These are phyloP conservation scores for Xerocomus brunneocitrinus DNA, from an alignment of 768 basidiomycete genomes.

Conservation along the genomic window DNA sequence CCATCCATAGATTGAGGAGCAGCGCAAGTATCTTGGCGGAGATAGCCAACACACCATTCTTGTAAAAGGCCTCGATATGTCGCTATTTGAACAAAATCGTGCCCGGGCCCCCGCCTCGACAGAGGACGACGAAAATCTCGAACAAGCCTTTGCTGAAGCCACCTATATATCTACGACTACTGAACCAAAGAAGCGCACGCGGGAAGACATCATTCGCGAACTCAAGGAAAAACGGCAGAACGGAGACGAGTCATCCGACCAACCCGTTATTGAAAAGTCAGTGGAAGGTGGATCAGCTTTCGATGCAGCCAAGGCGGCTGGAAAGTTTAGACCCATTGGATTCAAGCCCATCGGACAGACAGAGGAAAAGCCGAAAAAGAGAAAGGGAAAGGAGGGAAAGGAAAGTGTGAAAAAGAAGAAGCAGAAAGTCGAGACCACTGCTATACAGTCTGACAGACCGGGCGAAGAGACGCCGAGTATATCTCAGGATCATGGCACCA, in stretches of 20 bases:
- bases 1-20: slow-evolving; percentile 57
- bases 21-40: slow-evolving; percentile 76
- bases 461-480: neutral
- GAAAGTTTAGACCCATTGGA: slow-evolving; percentile 52
- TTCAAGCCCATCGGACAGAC: slow-evolving; percentile 57
- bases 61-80: slow-evolving; percentile 86
- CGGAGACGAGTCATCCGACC: slow-evolving; percentile 9
- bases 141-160: slow-evolving; percentile 61
- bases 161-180: slow-evolving; percentile 24
- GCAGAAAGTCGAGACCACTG: slow-evolving; percentile 38
- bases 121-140: slow-evolving; percentile 78
- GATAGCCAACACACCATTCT: slow-evolving; percentile 82
- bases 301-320: slow-evolving; percentile 35
- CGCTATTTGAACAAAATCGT: slow-evolving; percentile 80
- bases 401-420: slow-evolving; percentile 48
- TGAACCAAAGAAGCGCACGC: slow-evolving; percentile 62
- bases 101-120: slow-evolving; percentile 53
- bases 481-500: neutral
- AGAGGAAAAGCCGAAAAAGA: slow-evolving; percentile 41
- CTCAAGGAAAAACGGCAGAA: slow-evolving; percentile 61
- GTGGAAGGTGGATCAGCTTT: slow-evolving; percentile 24
- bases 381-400: slow-evolving; percentile 40
- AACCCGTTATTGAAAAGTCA: slow-evolving; percentile 11
- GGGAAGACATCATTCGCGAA: slow-evolving; percentile 70
- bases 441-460: slow-evolving; percentile 13